Evolutionary conservation across 208 protist genomes (phyloP), one percentile per base, ranked within the genome.

Genomic region (Trypanosoma melophagium): DNA sequence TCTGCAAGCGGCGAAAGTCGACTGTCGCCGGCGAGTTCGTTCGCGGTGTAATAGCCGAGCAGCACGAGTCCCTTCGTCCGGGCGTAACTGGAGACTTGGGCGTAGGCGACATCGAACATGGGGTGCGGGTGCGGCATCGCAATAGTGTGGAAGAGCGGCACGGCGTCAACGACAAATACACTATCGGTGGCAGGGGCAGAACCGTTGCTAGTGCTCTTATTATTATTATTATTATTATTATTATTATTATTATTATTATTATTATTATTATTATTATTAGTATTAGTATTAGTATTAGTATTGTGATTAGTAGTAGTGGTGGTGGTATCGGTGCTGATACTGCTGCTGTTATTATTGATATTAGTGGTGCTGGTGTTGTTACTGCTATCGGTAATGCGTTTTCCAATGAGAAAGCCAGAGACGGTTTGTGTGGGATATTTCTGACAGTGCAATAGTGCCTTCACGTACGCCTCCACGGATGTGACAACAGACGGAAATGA

Each of bases 391-490:
- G 60, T 77, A 8, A 89, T 63, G 8, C 85, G 86, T 74, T 93
- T 95, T 31, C 90, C 90, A 16, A 95, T 69, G 14, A 95, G 81
- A 59, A 95, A 79, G 14, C 90, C 90, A 28, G 87, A 68, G 25
- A 95, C 84, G 3, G 90, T 69, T 71, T 93, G 90, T 1, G 85
- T 90, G 28, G 87, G 81, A 66, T 92, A 89, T 74, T 93, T 95
- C 70, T 90, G 89, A 61, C 83, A 84, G 82, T 95, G 90, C 17
- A 93, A 72, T 14, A 95, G 67, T 0, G 85, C 83, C 85, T 93
- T 95, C 13, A 76, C 78, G 76, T 95, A 92, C 8, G 89, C 86
- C 51, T 88, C 86, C 7, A 73, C 65, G 8, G 89, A 88, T 56
- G 84, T 73, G 2, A 91, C 77, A 13, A 91, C 79, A 45, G 64